Conservation (phyloP, 2,329 filamentous ascomycete species). For the Lecanicillium sp. region DNA sequence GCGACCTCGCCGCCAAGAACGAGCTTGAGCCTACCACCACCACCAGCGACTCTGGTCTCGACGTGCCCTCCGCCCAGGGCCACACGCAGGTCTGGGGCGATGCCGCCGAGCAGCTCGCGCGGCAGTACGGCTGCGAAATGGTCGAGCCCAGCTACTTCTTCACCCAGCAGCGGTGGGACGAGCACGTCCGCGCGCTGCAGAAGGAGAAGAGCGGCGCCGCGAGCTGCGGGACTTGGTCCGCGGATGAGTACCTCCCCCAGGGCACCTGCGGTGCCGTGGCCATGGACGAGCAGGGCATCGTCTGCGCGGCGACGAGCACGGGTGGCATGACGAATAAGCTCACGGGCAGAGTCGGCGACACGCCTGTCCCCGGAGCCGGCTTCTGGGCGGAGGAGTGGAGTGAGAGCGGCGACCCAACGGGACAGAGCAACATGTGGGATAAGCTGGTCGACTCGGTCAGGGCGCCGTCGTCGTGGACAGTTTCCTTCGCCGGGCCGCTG, state of each 20-base stretch:
- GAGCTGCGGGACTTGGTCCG: constrained; percentile 42
- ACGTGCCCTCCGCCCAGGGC: constrained; percentile 52
- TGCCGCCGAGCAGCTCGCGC: constrained; percentile 62
- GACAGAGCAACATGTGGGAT: constrained; percentile 11
- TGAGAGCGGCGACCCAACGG: constrained; percentile 33
- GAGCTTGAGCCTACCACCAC: constrained; percentile 12
- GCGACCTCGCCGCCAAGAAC: constrained; percentile 40
- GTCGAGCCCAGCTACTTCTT: constrained; percentile 69
- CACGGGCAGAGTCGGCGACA: constrained; percentile 78
- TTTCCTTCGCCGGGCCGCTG: constrained; percentile 27
- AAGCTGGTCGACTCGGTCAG: constrained; percentile 8
- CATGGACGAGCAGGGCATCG: constrained; percentile 64
- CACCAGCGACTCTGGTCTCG: constrained; percentile 12
- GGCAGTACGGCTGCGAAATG: constrained; percentile 60
- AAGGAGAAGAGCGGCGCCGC: constrained; percentile 11
- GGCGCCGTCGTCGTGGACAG: constrained; percentile 17
- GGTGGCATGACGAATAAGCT: constrained; percentile 87
- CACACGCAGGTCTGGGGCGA: constrained; percentile 64
- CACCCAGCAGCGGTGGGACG: constrained; percentile 70
- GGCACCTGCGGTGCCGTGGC: constrained; percentile 81
- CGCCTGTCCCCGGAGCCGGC: constrained; percentile 72
- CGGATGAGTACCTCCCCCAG: constrained; percentile 64
- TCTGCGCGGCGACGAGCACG: constrained; percentile 61
- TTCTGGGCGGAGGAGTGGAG: constrained; percentile 88
- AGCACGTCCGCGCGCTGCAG: constrained; percentile 56